These are phyloP conservation scores for Avena eriantha DNA, from an alignment of 176 grass and related monocot genomes.

Conservation along the genomic window DNA sequence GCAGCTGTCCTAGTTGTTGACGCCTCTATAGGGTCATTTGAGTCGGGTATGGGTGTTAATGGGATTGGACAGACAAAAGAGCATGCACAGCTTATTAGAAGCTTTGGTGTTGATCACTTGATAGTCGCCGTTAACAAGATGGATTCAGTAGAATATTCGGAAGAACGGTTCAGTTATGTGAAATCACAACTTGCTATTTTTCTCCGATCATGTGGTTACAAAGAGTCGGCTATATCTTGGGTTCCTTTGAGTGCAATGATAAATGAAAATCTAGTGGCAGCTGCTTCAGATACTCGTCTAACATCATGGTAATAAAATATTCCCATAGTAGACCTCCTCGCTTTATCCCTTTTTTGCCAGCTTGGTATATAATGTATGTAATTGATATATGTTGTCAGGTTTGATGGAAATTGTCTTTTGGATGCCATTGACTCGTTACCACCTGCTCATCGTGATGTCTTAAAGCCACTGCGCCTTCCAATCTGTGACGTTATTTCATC, in stretches of 20 bases:
- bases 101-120: conserved; percentile 87
- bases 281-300: conserved; percentile 67
- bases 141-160: conserved; percentile 72
- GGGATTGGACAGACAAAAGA: conserved; percentile 85
- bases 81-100: conserved; percentile 84
- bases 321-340: background rate
- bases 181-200: conserved; percentile 69
- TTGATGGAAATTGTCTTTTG: conserved; percentile 68
- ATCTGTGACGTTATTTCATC: conserved; percentile 88
- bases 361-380: conserved; percentile 15
- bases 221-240: conserved; percentile 71
- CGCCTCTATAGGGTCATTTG: conserved; percentile 81
- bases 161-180: conserved; percentile 68
- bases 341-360: background rate
- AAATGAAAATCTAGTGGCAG: conserved; percentile 73
- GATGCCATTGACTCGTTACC: conserved; percentile 71
- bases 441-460: conserved; percentile 64
- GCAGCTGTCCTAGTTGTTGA: conserved; percentile 87
- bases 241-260: conserved; percentile 80
- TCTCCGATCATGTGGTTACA: conserved; percentile 86
- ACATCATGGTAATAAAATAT: conserved; percentile 73
- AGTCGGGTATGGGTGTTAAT: conserved; percentile 81
- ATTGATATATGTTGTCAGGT: conserved; percentile 53
- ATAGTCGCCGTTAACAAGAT: conserved; percentile 94
- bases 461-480: conserved; percentile 69